phyloP scores from a whole-genome alignment of 2,329 filamentous ascomycete species.

The Curvularia sp. region DNA sequence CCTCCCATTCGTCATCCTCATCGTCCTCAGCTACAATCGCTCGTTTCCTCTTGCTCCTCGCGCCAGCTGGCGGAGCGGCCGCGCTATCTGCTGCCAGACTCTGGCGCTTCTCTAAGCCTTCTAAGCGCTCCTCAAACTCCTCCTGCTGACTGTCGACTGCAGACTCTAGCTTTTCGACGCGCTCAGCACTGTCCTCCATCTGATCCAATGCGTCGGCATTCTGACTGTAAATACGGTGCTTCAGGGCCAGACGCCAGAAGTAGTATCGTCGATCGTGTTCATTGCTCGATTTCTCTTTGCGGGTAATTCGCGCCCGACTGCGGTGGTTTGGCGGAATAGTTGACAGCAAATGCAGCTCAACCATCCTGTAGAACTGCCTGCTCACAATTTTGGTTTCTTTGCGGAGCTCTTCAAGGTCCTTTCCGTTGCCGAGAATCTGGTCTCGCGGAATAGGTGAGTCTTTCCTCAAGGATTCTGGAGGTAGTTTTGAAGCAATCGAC shows the following conservation, averaged over 20 bases:
- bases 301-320: constrained; percentile 55
- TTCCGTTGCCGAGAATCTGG: constrained; percentile 64
- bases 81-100: constrained; percentile 29
- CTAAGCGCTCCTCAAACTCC: constrained; percentile 74
- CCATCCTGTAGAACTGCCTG: constrained; percentile 75
- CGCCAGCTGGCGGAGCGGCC: constrained; percentile 19
- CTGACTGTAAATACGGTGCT: constrained; percentile 76
- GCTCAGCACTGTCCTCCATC: constrained; percentile 68
- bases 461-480: constrained; percentile 60
- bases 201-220: constrained; percentile 75
- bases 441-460: constrained; percentile 58
- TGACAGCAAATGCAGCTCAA: constrained; percentile 76
- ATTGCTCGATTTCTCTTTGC: constrained; percentile 57
- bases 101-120: constrained; percentile 51
- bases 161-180: constrained; percentile 74
- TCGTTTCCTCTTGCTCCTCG: constrained; percentile 40
- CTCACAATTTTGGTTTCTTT: constrained; percentile 72
- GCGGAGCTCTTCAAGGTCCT: constrained; percentile 64
- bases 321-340: constrained; percentile 60
- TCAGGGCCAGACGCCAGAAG: constrained; percentile 77
- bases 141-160: constrained; percentile 72
- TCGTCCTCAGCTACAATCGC: constrained; percentile 48
- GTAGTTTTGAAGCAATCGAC: constrained; percentile 58
- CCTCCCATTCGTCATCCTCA: constrained; percentile 50
- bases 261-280: constrained; percentile 68